Conservation (phyloP, 1,284 basidiomycete genomes). For the Chalciporus sp. region DNA sequence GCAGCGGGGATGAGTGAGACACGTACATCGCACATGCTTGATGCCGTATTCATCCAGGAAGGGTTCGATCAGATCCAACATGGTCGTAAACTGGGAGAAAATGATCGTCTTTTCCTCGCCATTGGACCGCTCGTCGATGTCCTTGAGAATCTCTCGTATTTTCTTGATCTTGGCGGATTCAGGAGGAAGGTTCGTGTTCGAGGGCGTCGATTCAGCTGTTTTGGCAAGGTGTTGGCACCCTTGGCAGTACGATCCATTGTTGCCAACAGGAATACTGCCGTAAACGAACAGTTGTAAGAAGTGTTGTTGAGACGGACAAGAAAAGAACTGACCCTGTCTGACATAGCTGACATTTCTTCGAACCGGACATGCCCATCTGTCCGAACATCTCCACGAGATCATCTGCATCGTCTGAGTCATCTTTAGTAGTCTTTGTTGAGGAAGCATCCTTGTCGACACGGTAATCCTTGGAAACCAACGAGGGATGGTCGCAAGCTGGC, state of each 20-base stretch:
- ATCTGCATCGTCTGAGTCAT: slow-evolving; percentile 58
- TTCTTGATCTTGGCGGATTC: slow-evolving; percentile 89
- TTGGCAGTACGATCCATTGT: slow-evolving; percentile 53
- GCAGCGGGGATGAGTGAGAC: not conserved
- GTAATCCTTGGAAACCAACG: slow-evolving; percentile 77
- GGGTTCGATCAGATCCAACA: slow-evolving; percentile 86
- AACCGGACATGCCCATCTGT: slow-evolving; percentile 62
- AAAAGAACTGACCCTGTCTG: slow-evolving; percentile 58
- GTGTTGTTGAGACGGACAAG: not conserved
- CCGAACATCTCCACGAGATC: slow-evolving; percentile 76
- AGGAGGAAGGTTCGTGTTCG: slow-evolving; percentile 48
- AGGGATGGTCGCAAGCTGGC: slow-evolving; percentile 87
- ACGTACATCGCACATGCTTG: slow-evolving; percentile 85
- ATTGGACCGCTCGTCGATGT: slow-evolving; percentile 65
- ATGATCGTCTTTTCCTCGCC: slow-evolving; percentile 88
- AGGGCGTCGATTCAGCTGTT: slow-evolving; percentile 38
- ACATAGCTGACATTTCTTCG: slow-evolving; percentile 76
- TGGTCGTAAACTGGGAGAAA: slow-evolving; percentile 88
- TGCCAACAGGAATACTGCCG: slow-evolving; percentile 42
- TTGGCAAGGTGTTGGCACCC: slow-evolving; percentile 59
- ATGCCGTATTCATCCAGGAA: slow-evolving; percentile 72
- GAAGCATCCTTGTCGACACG: slow-evolving; percentile 72
- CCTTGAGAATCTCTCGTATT: slow-evolving; percentile 72
- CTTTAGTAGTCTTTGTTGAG: slow-evolving; percentile 59
- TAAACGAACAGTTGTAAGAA: slow-evolving; percentile 4